These are phyloP conservation scores for Coniochaeta hoffmannii DNA, from an alignment of 2,329 filamentous ascomycete species.

Conservation along the genomic window DNA sequence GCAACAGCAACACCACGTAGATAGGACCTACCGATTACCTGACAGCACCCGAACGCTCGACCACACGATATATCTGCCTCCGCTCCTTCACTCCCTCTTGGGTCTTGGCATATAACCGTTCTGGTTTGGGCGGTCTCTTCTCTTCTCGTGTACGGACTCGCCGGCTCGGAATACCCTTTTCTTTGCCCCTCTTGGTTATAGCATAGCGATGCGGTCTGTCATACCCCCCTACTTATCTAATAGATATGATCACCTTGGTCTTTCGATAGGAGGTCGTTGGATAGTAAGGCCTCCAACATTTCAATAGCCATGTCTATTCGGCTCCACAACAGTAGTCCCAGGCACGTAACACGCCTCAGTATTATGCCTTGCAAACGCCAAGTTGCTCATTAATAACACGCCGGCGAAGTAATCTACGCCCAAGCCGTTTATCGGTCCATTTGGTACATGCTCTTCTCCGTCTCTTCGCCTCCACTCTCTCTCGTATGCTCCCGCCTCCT, in stretches of 20 bases:
- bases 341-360: too few species aligned
- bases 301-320: too few species aligned
- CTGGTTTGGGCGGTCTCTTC: background rate
- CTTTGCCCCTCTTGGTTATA: background rate
- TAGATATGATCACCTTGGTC: background rate
- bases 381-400: conserved; percentile 16
- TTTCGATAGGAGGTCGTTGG: background rate
- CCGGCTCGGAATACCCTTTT: background rate
- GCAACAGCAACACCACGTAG: conserved; percentile 35
- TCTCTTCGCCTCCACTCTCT: conserved; percentile 29
- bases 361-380: too few species aligned
- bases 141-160: background rate
- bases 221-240: background rate
- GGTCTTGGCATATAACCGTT: background rate
- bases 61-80: background rate
- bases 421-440: conserved; percentile 12
- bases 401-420: conserved; percentile 7
- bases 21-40: conserved; percentile 23
- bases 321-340: too few species aligned
- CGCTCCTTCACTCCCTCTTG: background rate
- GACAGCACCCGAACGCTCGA: background rate
- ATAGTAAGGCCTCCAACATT: background rate
- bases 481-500: conserved; percentile 22
- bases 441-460: conserved; percentile 4
- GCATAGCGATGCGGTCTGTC: background rate